Evolutionary conservation across 1,139 yeast species (phyloP).

Genomic region (Taiozyma onychis): DNA sequence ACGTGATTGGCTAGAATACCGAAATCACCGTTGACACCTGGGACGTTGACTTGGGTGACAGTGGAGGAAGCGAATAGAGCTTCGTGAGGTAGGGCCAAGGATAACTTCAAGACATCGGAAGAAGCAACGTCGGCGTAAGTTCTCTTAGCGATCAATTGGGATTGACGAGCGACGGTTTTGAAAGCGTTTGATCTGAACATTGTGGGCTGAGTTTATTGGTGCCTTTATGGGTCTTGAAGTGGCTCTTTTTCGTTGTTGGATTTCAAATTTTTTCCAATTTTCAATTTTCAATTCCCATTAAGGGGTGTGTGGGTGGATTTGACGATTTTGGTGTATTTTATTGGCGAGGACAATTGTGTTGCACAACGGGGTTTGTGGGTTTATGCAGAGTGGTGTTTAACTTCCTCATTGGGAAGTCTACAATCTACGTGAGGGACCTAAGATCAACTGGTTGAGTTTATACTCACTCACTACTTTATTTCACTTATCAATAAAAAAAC

Average conservation of each 20-base stretch:
- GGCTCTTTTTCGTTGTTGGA: conserved; percentile 3
- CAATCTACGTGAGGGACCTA: background rate
- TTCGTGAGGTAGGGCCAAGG: conserved; percentile 87
- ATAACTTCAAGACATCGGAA: conserved; percentile 76
- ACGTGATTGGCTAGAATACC: conserved; percentile 98
- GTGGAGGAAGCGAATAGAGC: conserved; percentile 30
- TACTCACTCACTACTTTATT: background rate
- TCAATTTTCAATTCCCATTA: background rate
- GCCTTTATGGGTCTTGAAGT: background rate
- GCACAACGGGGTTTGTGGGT: background rate
- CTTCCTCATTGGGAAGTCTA: background rate
- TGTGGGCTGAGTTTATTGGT: conserved; percentile 15
- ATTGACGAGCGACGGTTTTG: conserved; percentile 49
- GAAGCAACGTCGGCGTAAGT: conserved; percentile 83
- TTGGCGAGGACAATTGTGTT: background rate
- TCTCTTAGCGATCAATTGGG: conserved; percentile 62
- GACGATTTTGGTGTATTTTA: background rate
- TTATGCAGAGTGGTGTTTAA: background rate
- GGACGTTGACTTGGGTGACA: conserved; percentile 87
- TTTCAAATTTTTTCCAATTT: conserved; percentile 4
- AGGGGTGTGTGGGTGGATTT: background rate
- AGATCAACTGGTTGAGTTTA: background rate
- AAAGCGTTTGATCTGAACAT: conserved; percentile 72
- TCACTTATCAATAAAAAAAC: background rate
- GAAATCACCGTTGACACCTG: conserved; percentile 93